Conservation (phyloP, 208 protist genomes). For the Trypanosoma avium region DNA sequence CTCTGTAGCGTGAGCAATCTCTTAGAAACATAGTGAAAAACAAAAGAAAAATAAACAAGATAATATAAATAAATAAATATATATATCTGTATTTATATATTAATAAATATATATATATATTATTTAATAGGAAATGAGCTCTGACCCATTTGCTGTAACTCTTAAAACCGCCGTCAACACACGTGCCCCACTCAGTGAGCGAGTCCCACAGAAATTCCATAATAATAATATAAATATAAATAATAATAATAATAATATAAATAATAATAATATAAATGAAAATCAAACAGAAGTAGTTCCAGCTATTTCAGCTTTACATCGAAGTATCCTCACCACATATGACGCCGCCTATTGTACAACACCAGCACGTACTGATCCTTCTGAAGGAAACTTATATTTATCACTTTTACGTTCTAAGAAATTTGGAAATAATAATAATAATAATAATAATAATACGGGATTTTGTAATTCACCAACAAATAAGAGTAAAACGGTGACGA, state of each 20-base stretch:
- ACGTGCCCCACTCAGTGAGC: conserved; percentile 48
- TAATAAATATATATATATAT: conserved; percentile 8
- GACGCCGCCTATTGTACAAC: conserved; percentile 47
- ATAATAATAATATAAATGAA: no score
- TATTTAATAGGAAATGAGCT: conserved; percentile 1
- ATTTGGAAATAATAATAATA: not conserved
- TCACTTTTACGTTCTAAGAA: conserved; percentile 7
- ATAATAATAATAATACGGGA: no score
- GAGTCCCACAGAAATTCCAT: no score
- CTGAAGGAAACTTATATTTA: conserved; percentile 15
- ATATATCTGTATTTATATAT: not conserved
- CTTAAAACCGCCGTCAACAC: conserved; percentile 82
- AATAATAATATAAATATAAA: no score
- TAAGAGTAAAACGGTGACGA: not conserved
- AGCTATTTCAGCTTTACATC: conserved; percentile 40
- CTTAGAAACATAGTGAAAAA: no score
- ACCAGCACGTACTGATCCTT: conserved; percentile 8
- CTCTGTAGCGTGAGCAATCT: no score
- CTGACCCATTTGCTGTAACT: conserved; percentile 21
- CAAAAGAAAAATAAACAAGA: no score
- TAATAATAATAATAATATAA: no score
- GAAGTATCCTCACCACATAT: conserved; percentile 65
- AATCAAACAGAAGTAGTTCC: conserved; percentile 27
- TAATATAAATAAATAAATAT: no score
- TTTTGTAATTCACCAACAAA: no score